Percentiles rank a stretch among this genome's conserved stretches.
Conservation (phyloP, 805 yeast genomes). For the Candida boleticola region DNA sequence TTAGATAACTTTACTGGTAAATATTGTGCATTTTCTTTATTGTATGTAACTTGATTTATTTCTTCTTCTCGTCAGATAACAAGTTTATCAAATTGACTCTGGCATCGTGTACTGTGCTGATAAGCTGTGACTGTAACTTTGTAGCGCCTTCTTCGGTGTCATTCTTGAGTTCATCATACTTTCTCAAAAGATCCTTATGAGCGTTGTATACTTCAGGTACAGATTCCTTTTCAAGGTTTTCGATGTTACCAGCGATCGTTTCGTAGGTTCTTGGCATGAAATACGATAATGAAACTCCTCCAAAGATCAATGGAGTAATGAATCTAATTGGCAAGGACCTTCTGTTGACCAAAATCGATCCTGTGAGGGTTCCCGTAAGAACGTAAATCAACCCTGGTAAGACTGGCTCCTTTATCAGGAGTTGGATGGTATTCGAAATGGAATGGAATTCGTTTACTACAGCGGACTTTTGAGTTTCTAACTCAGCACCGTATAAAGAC, state of each 20-base stretch:
- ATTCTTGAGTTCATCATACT: constrained; percentile 9
- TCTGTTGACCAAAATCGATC: constrained; percentile 52
- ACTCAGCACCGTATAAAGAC: constrained; percentile 40
- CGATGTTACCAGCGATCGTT: constrained; percentile 25
- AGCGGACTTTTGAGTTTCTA: constrained; percentile 46
- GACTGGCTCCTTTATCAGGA: constrained; percentile 48
- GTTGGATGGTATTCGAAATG: constrained; percentile 27
- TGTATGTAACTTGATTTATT: no score
- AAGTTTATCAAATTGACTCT: constrained; percentile 16
- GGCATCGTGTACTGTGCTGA: constrained; percentile 23
- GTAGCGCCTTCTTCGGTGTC: constrained; percentile 11
- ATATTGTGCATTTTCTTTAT: no score
- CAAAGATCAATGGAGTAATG: constrained; percentile 49
- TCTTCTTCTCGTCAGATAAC: constrained; percentile 7
- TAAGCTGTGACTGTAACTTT: constrained; percentile 15
- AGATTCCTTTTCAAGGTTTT: constrained; percentile 24
- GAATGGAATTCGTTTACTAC: constrained; percentile 39
- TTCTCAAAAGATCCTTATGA: constrained; percentile 15
- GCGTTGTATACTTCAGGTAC: constrained; percentile 32
- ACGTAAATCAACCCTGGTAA: constrained; percentile 56
- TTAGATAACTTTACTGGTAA: no score
- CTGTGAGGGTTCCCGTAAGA: constrained; percentile 53
- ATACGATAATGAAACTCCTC: constrained; percentile 42
- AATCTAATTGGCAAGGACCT: constrained; percentile 50
- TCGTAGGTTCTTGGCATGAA: constrained; percentile 51